Evolutionary conservation across 768 basidiomycete species (phyloP), one percentile per base, ranked within the genome.

Genomic region (Collybia mongolica): DNA sequence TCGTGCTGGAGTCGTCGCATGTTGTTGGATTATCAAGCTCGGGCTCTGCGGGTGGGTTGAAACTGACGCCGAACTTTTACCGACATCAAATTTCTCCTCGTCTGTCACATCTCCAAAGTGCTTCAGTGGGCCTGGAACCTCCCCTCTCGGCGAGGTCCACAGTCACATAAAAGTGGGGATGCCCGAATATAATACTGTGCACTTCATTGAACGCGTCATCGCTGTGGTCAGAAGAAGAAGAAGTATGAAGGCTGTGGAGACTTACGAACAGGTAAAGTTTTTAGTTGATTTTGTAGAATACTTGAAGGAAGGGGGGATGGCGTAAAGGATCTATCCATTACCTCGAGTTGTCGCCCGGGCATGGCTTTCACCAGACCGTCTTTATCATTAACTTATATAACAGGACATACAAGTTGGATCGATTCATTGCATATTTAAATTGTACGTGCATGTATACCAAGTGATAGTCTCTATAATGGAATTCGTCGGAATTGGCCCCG

Each of bases 191-290:
- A 41, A 79, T 46, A 79, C 84, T 12, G 60, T 96, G 51, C 72
- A 77, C 32, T 76, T 91, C 39, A 84, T 93, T 7, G 84, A 90
- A 61, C 76, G 80, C 20, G 84, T 81, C 1, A 90, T 98, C 47
- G 68, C 73, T 5, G 79, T 93, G 49, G 81, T 94, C 6, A 70
- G 95, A 43, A 71, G 79, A 54, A 71, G 93, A 54, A 72, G 95
- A 53, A 93, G 93, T 57, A 67, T 86, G 49, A 98, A 98, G 65
- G 93, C 94, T 1, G 81, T 98, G 36, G 96, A 98, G 65, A 96
- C 93, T 2, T 86, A 89, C 63, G 93, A 97, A 63, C 95, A 98
- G 67, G 96, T 96, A 14, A 71, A 76, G 55, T 93, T 94, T 60
- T 67, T 94, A 43, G 81, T 86, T 0, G 86, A 90, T 24, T 94